These are phyloP conservation scores for Colletotrichum kahawae DNA, from an alignment of 2,329 filamentous ascomycete species.

Conservation along the genomic window DNA sequence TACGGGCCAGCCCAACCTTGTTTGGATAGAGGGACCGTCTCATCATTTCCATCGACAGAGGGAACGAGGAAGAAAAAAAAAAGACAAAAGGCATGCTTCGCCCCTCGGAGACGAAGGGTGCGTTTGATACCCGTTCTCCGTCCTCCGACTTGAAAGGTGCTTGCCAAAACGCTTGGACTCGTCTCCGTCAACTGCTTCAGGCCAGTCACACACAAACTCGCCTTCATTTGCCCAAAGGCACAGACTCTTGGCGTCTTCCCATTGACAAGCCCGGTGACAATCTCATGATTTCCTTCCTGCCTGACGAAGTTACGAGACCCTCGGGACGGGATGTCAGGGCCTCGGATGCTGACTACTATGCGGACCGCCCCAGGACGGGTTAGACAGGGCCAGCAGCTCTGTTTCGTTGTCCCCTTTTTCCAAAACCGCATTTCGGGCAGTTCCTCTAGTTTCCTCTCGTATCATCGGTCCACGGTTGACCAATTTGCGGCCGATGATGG, in stretches of 20 bases:
- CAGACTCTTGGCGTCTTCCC: background rate
- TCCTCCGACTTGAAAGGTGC: background rate
- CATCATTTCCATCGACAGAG: background rate
- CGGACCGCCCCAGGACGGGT: background rate
- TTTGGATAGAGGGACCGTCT: background rate
- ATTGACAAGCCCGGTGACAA: background rate
- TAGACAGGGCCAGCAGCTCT: background rate
- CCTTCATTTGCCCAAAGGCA: background rate
- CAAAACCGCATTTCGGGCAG: background rate
- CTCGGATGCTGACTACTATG: conserved; percentile 11
- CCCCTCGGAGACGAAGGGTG: conserved; percentile 1
- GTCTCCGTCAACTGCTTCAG: conserved; percentile 1
- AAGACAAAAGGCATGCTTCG: background rate
- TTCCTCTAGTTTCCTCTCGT: background rate
- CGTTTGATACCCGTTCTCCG: conserved; percentile 10
- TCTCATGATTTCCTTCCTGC: background rate
- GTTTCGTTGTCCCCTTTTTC: background rate
- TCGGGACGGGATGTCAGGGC: conserved; percentile 18
- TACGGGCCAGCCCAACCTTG: background rate
- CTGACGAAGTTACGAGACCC: background rate
- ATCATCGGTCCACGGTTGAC: background rate
- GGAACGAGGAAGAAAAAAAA: background rate
- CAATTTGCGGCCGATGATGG: background rate
- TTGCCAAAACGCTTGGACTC: background rate
- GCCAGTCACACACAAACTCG: background rate